Evolutionary conservation across 805 yeast genomes (phyloP).

Genomic region (Lipomyces sp.): DNA sequence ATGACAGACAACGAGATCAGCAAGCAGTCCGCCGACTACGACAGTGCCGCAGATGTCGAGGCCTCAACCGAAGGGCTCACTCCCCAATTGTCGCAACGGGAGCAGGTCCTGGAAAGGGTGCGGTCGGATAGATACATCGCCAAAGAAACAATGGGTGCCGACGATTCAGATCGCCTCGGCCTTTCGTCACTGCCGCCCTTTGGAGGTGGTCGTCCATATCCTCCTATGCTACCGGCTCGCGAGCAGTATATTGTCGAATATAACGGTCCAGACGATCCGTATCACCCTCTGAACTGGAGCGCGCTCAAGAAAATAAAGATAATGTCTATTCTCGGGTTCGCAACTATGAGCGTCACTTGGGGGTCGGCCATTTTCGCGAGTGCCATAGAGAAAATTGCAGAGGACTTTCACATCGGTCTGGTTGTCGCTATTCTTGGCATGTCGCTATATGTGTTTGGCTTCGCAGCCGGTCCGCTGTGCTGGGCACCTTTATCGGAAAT

Average conservation of each 20-base stretch:
- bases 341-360: conserved; percentile 63
- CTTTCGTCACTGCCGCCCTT: conserved; percentile 51
- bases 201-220: conserved; percentile 71
- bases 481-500: conserved; percentile 88
- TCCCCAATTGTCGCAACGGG: not conserved
- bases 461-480: conserved; percentile 87
- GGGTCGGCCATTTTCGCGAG: conserved; percentile 83
- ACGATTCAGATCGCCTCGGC: conserved; percentile 11
- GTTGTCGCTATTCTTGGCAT: conserved; percentile 78
- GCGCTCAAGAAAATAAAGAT: conserved; percentile 51
- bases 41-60: not conserved
- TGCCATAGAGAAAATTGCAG: conserved; percentile 53
- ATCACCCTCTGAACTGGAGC: conserved; percentile 81
- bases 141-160: conserved; percentile 24
- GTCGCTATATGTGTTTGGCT: conserved; percentile 84
- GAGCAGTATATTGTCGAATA: conserved; percentile 67
- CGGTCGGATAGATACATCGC: conserved; percentile 26
- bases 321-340: conserved; percentile 55
- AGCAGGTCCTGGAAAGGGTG: conserved; percentile 21
- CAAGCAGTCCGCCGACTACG: not conserved
- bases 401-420: conserved; percentile 60
- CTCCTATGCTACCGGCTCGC: conserved; percentile 62
- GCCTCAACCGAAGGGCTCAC: not conserved
- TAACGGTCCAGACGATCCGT: conserved; percentile 80
- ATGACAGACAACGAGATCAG: not conserved